phyloP scores from a whole-genome alignment of 208 protist genomes.

The Leishmania guyanensis region DNA sequence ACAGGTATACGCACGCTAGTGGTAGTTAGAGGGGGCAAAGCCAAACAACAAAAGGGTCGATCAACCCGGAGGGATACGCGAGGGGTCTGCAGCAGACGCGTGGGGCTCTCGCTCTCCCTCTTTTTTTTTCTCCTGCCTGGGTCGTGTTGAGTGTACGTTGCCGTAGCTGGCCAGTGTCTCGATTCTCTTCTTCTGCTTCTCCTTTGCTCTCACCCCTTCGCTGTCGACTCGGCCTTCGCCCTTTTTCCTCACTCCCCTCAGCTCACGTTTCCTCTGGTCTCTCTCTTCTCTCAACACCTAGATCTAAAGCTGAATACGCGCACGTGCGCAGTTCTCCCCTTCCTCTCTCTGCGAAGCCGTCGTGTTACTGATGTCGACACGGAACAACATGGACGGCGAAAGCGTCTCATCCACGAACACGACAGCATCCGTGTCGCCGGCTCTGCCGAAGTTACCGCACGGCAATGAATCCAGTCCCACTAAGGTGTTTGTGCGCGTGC shows the following conservation, averaged over 20 bases:
- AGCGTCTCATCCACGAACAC: constrained; percentile 9
- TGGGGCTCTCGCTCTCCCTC: neutral
- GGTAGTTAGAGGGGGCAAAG: neutral
- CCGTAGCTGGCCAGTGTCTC: no score
- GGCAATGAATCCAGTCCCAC: constrained; percentile 43
- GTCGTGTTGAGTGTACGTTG: neutral
- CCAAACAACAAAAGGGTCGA: neutral
- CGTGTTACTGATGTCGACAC: constrained; percentile 3
- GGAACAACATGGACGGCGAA: constrained; percentile 6
- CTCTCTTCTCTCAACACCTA: neutral
- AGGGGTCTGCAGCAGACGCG: neutral
- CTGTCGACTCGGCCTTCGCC: no score
- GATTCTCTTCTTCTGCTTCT: no score
- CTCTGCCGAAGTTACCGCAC: neutral
- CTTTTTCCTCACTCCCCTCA: no score
- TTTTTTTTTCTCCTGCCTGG: neutral
- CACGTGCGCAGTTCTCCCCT: neutral
- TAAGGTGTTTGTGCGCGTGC: constrained; percentile 79
- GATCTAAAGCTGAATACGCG: neutral
- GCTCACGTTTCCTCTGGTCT: neutral
- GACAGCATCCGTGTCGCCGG: neutral
- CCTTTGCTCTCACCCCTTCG: no score
- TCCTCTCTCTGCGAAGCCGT: neutral
- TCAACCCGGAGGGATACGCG: neutral
- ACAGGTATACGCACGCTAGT: neutral